A percentile compares a stretch with the other conserved stretches of the same genome.
phyloP scores from a whole-genome alignment of 2,329 filamentous ascomycete genomes.

The Talaromyces sp. region DNA sequence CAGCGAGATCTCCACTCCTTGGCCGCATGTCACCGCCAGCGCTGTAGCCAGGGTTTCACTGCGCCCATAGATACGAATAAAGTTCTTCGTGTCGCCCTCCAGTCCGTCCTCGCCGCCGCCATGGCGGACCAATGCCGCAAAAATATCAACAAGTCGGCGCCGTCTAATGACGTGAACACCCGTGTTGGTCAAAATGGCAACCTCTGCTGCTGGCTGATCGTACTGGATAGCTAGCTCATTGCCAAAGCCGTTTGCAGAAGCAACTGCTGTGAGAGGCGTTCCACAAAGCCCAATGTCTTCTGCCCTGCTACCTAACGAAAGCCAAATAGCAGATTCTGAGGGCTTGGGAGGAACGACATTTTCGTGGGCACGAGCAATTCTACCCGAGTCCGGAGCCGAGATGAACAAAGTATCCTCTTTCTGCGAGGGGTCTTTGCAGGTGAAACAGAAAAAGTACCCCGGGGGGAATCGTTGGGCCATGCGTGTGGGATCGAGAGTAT shows the following conservation, averaged over 20 bases:
- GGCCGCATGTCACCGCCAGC: conserved; percentile 88
- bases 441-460: conserved; percentile 86
- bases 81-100: conserved; percentile 74
- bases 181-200: conserved; percentile 86
- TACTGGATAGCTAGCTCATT: conserved; percentile 98
- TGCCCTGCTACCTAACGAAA: conserved; percentile 67
- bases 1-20: conserved; percentile 72
- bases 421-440: conserved; percentile 56
- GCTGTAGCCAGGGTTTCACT: conserved; percentile 86
- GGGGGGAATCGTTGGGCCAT: conserved; percentile 62
- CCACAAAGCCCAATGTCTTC: conserved; percentile 77
- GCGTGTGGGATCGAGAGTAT: conserved; percentile 36
- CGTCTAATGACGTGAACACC: conserved; percentile 83
- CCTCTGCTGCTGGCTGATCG: conserved; percentile 72
- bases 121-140: conserved; percentile 73
- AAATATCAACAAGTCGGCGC: conserved; percentile 82
- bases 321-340: conserved; percentile 74
- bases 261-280: conserved; percentile 63
- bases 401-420: conserved; percentile 70
- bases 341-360: conserved; percentile 56
- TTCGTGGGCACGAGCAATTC: conserved; percentile 59
- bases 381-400: conserved; percentile 79
- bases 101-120: conserved; percentile 67
- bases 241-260: conserved; percentile 72
- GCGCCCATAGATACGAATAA: conserved; percentile 80